A percentile compares a stretch with the other conserved stretches of the same genome.
Evolutionary conservation across 306 rosid genomes (phyloP).

Genomic region (Rubus parviflorus): DNA sequence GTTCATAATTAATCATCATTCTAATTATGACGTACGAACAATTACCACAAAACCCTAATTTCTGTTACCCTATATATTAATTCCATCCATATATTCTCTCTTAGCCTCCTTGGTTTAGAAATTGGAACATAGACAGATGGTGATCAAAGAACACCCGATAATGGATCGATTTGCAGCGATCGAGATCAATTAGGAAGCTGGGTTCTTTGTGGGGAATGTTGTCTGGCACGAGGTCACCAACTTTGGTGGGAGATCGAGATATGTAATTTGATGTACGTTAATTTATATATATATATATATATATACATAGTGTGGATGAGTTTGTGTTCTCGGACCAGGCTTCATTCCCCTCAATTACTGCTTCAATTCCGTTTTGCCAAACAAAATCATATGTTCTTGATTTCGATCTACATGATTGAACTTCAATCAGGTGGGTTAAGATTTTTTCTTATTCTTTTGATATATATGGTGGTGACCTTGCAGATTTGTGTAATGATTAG

Average conservation of each 20-base stretch:
- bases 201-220: constrained; percentile 63
- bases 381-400: not conserved
- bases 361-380: constrained; percentile 1
- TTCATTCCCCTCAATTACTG: constrained; percentile 74
- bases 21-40: constrained; percentile 13
- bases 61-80: not conserved
- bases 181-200: constrained; percentile 33
- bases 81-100: not conserved
- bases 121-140: not conserved
- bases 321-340: constrained; percentile 73
- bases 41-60: constrained; percentile 14
- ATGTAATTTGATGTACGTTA: not conserved
- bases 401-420: constrained; percentile 1
- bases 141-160: not conserved
- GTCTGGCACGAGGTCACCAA: constrained; percentile 56
- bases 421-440: constrained; percentile 32
- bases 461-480: not conserved
- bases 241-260: not conserved
- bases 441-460: not conserved
- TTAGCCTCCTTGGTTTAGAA: not conserved
- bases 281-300: not conserved
- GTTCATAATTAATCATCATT: constrained; percentile 1
- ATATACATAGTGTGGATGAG: not conserved
- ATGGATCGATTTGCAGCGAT: not conserved
- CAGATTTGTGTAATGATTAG: constrained; percentile 46